Percentiles rank a stretch among this genome's conserved stretches.
phyloP scores from a whole-genome alignment of 192 early-diverging fungal species.

The Backusella liffmaniae region DNA sequence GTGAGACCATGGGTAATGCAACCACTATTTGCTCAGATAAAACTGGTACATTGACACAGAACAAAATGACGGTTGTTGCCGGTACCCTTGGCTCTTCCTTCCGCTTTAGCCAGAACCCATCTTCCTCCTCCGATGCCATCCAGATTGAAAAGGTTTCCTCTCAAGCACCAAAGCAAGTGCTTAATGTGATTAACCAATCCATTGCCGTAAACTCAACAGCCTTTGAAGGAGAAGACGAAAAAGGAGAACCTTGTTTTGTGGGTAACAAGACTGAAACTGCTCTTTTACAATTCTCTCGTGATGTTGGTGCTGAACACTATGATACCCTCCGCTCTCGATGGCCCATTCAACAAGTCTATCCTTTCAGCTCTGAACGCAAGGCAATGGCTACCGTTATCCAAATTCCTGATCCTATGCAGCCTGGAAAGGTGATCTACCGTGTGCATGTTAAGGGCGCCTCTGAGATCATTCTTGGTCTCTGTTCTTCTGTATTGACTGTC shows the following conservation, averaged over 20 bases:
- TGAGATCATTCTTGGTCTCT: slow-evolving; percentile 75
- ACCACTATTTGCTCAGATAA: slow-evolving; percentile 99
- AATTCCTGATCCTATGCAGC: slow-evolving; percentile 47
- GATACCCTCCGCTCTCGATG: slow-evolving; percentile 57
- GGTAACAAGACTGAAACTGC: slow-evolving; percentile 98
- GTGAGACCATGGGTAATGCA: slow-evolving; percentile 99
- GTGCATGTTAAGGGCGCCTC: slow-evolving; percentile 95
- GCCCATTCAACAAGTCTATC: slow-evolving; percentile 70
- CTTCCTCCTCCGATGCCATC: slow-evolving; percentile 38
- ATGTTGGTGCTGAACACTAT: slow-evolving; percentile 63
- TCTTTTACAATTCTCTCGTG: slow-evolving; percentile 76
- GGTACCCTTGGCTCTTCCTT: slow-evolving; percentile 78
- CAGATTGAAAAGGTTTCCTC: slow-evolving; percentile 41
- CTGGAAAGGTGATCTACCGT: slow-evolving; percentile 47
- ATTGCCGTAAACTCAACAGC: slow-evolving; percentile 86
- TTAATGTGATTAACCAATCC: slow-evolving; percentile 62
- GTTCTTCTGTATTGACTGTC: slow-evolving; percentile 51
- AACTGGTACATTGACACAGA: slow-evolving; percentile 98
- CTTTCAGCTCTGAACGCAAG: slow-evolving; percentile 93
- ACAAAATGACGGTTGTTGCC: slow-evolving; percentile 95
- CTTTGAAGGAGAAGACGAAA: slow-evolving; percentile 57
- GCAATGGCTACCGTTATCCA: slow-evolving; percentile 86
- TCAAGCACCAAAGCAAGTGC: slow-evolving; percentile 35
- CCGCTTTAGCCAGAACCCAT: slow-evolving; percentile 47
- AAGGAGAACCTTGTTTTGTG: slow-evolving; percentile 58